These are phyloP conservation scores for Pouteria campechiana DNA, from an alignment of 179 eudicot species.

Conservation along the genomic window DNA sequence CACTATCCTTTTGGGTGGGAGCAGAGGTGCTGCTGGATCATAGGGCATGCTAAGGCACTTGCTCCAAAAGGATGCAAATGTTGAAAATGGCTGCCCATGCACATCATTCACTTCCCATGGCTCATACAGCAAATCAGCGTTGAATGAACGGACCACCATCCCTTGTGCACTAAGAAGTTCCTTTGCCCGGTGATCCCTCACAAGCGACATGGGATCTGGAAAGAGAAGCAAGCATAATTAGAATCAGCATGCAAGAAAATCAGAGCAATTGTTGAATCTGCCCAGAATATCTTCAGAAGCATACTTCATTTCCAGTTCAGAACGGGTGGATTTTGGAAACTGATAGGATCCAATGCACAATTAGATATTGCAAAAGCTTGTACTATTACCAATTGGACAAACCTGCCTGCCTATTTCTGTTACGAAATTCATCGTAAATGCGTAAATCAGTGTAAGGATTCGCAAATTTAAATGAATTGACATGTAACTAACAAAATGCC, in stretches of 20 bases:
- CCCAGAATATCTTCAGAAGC: too few relatives aligned
- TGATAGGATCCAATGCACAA: too few relatives aligned
- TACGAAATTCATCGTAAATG: too few relatives aligned
- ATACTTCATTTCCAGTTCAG: too few relatives aligned
- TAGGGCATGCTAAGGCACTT: slow-evolving; percentile 95
- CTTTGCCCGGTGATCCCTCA: slow-evolving; percentile 87
- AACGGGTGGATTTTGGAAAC: too few relatives aligned
- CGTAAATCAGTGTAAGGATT: too few relatives aligned
- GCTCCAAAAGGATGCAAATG: slow-evolving; percentile 75
- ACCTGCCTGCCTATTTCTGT: too few relatives aligned
- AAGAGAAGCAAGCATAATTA: slow-evolving; percentile 1
- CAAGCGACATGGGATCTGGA: slow-evolving; percentile 88
- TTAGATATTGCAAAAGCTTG: too few relatives aligned
- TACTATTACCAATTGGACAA: too few relatives aligned
- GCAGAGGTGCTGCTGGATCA: slow-evolving; percentile 91
- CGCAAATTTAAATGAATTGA: too few relatives aligned
- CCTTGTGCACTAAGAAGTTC: slow-evolving; percentile 66
- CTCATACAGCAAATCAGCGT: slow-evolving; percentile 86
- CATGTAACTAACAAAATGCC: too few relatives aligned
- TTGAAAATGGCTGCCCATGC: slow-evolving; percentile 55
- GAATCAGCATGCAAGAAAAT: neutral
- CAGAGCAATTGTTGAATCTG: neutral
- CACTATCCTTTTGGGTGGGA: slow-evolving; percentile 83
- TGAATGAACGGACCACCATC: slow-evolving; percentile 66
- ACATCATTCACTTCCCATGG: slow-evolving; percentile 87